phyloP scores from a whole-genome alignment of 2,329 filamentous ascomycete species.

The Colletotrichum noveboracense region DNA sequence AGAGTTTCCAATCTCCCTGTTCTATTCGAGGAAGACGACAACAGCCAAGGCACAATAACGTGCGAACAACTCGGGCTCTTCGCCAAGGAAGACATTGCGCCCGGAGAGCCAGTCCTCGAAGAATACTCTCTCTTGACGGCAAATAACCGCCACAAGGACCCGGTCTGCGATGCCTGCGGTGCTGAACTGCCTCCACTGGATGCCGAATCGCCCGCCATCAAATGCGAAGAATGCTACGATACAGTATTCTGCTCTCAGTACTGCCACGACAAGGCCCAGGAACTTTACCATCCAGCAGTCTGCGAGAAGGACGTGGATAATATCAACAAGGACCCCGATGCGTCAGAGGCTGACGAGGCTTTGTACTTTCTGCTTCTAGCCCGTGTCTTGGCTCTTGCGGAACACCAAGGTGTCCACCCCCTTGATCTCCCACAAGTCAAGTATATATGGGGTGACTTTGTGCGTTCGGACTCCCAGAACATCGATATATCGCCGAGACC shows the following conservation, averaged over 20 bases:
- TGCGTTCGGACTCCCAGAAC: slow-evolving; percentile 56
- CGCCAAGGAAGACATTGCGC: slow-evolving; percentile 78
- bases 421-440: slow-evolving; percentile 69
- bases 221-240: slow-evolving; percentile 66
- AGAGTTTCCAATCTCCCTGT: slow-evolving; percentile 77
- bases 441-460: slow-evolving; percentile 74
- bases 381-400: slow-evolving; percentile 67
- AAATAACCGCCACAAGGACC: slow-evolving; percentile 85
- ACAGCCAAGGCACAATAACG: slow-evolving; percentile 55
- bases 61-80: slow-evolving; percentile 89
- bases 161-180: slow-evolving; percentile 90
- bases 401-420: slow-evolving; percentile 65
- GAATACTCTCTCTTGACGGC: slow-evolving; percentile 90
- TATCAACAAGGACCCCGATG: slow-evolving; percentile 68
- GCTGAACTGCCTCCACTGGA: slow-evolving; percentile 69
- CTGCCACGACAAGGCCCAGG: slow-evolving; percentile 63
- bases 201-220: slow-evolving; percentile 51
- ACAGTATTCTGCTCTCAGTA: slow-evolving; percentile 69
- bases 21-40: slow-evolving; percentile 62
- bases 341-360: slow-evolving; percentile 63
- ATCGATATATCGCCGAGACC: slow-evolving; percentile 59
- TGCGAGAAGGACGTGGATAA: slow-evolving; percentile 71
- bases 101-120: slow-evolving; percentile 77
- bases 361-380: slow-evolving; percentile 68
- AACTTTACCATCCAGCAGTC: slow-evolving; percentile 67